These are phyloP conservation scores for Starmera dryadoides DNA, from an alignment of 805 yeast species.

Conservation along the genomic window DNA sequence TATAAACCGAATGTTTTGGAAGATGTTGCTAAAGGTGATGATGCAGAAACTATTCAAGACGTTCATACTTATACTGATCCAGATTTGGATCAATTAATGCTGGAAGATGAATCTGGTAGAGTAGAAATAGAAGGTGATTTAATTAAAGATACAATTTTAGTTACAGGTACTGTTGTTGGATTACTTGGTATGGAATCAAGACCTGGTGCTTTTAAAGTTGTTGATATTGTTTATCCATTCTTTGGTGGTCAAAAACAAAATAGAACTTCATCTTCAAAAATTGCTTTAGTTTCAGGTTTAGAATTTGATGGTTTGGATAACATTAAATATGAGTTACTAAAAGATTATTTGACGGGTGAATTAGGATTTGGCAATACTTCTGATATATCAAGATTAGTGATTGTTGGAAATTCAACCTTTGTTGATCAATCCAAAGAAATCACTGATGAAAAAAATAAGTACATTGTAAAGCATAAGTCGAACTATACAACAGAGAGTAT, in stretches of 20 bases:
- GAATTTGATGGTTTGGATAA: slow-evolving; percentile 42
- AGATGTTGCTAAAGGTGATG: slow-evolving; percentile 59
- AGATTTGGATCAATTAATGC: slow-evolving; percentile 51
- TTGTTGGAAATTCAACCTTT: slow-evolving; percentile 66
- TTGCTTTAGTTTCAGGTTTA: slow-evolving; percentile 78
- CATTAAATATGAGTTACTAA: slow-evolving; percentile 46
- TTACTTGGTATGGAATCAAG: slow-evolving; percentile 78
- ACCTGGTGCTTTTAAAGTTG: slow-evolving; percentile 77
- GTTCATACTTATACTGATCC: slow-evolving; percentile 47
- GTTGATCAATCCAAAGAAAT: slow-evolving; percentile 14
- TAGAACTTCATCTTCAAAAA: slow-evolving; percentile 23
- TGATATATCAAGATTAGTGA: slow-evolving; percentile 42
- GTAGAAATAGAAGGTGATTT: slow-evolving; percentile 61
- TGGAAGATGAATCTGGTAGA: slow-evolving; percentile 93
- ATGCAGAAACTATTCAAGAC: slow-evolving; percentile 28
- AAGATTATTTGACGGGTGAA: slow-evolving; percentile 68
- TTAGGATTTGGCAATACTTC: slow-evolving; percentile 32
- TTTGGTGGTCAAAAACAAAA: slow-evolving; percentile 44
- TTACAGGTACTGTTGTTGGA: slow-evolving; percentile 87
- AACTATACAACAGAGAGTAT: slow-evolving; percentile 43
- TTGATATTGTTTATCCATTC: slow-evolving; percentile 72
- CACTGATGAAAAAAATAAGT: slow-evolving; percentile 20
- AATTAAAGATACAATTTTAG: slow-evolving; percentile 49
- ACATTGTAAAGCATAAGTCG: slow-evolving; percentile 47
- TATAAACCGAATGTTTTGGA: slow-evolving; percentile 78